Conservation (phyloP, 768 basidiomycete species). For the Leccinum subgranulosum region DNA sequence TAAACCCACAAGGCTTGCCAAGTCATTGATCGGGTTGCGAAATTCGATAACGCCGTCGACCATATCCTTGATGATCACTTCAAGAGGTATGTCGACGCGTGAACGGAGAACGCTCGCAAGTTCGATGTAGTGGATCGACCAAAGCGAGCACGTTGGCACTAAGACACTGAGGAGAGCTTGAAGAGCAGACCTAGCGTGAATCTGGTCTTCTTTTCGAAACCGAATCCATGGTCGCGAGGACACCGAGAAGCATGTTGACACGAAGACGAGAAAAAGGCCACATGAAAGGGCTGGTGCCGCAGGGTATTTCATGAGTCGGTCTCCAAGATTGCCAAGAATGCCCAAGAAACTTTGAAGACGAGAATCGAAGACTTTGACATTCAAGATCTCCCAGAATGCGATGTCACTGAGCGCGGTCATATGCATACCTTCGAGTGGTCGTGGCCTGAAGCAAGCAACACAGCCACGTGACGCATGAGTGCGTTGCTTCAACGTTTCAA, state of each 20-base stretch:
- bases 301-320: not conserved
- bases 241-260: slow-evolving; percentile 2
- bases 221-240: slow-evolving; percentile 3
- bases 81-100: slow-evolving; percentile 32
- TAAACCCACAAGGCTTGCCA: slow-evolving; percentile 36
- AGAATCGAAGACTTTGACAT: not conserved
- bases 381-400: slow-evolving; percentile 3
- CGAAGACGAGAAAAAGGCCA: slow-evolving; percentile 9
- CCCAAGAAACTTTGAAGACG: not conserved
- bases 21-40: slow-evolving; percentile 36
- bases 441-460: not conserved
- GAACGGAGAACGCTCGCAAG: slow-evolving; percentile 27
- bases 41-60: slow-evolving; percentile 42
- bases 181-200: slow-evolving; percentile 20
- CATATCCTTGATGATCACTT: slow-evolving; percentile 36
- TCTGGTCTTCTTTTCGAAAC: slow-evolving; percentile 4
- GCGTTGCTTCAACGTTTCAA: too few relatives aligned
- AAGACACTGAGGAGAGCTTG: slow-evolving; percentile 41
- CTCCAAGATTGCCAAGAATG: not conserved
- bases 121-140: slow-evolving; percentile 38
- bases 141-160: slow-evolving; percentile 43
- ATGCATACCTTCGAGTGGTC: not conserved
- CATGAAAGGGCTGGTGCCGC: not conserved
- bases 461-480: not conserved
- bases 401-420: slow-evolving; percentile 6